Evolutionary conservation across 2,329 filamentous ascomycete species (phyloP).

Genomic region (Trichoderma sp.): DNA sequence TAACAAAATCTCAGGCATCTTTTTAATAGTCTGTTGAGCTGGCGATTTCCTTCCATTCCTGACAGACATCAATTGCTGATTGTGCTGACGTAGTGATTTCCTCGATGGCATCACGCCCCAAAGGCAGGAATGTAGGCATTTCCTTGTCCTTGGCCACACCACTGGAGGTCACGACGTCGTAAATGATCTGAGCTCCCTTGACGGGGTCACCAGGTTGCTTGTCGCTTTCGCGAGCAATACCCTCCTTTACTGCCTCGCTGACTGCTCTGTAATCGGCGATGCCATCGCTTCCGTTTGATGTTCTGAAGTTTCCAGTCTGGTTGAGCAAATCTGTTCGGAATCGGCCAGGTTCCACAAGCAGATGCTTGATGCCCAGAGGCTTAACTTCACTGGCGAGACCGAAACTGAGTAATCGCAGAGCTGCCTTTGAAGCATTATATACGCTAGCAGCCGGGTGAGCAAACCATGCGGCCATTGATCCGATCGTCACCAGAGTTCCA

Average conservation of each 20-base stretch:
- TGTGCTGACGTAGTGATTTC: slow-evolving; percentile 10
- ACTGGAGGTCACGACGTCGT: slow-evolving; percentile 18
- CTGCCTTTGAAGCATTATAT: slow-evolving; percentile 17
- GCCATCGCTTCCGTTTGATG: neutral
- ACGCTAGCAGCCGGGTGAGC: neutral
- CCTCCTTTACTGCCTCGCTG: neutral
- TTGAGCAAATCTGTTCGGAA: slow-evolving; percentile 18
- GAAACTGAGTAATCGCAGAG: neutral
- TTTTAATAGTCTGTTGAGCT: neutral
- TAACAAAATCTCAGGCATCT: neutral
- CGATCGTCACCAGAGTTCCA: slow-evolving; percentile 12
- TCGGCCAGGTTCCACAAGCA: slow-evolving; percentile 17
- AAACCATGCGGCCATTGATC: slow-evolving; percentile 18
- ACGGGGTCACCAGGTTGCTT: slow-evolving; percentile 15
- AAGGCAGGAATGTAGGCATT: slow-evolving; percentile 12
- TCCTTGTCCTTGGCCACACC: slow-evolving; percentile 7
- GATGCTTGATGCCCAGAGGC: slow-evolving; percentile 9
- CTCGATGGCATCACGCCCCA: slow-evolving; percentile 12
- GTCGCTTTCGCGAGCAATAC: neutral
- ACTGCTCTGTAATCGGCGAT: slow-evolving; percentile 15
- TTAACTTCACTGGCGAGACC: slow-evolving; percentile 1
- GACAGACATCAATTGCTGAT: slow-evolving; percentile 1
- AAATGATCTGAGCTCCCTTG: slow-evolving; percentile 17
- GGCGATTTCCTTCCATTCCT: slow-evolving; percentile 7
- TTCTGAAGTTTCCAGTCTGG: slow-evolving; percentile 10